Conservation (phyloP, 768 basidiomycete genomes). For the Suillus spraguei region DNA sequence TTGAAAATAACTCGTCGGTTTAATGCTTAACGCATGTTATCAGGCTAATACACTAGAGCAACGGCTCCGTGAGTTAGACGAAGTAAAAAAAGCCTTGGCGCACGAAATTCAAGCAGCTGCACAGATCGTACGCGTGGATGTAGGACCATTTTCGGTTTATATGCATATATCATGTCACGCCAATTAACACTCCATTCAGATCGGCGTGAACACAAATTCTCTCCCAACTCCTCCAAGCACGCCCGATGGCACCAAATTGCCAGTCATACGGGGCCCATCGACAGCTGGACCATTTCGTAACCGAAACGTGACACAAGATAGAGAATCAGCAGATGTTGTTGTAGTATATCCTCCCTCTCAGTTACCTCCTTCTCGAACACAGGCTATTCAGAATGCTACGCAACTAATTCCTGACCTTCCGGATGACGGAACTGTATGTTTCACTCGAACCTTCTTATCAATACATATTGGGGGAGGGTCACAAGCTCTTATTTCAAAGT, state of each 20-base stretch:
- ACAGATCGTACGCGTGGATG: not conserved
- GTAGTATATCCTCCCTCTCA: not conserved
- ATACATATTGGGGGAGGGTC: slow-evolving; percentile 2
- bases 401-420: slow-evolving; percentile 10
- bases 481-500: slow-evolving; percentile 10
- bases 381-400: not conserved
- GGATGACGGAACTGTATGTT: slow-evolving; percentile 2
- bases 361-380: not conserved
- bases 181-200: not conserved
- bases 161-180: not conserved
- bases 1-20: not conserved
- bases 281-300: not conserved
- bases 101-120: not conserved
- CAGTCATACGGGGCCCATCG: not conserved
- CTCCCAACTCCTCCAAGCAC: not conserved
- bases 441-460: not conserved
- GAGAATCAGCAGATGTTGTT: not conserved
- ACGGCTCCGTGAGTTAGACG: not conserved
- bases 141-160: not conserved
- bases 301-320: not conserved
- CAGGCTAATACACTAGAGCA: not conserved
- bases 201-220: not conserved
- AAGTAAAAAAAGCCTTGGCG: not conserved
- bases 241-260: not conserved
- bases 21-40: not conserved